These are phyloP conservation scores for Pseudomonodictys pantanalensis DNA, from an alignment of 495 filamentous ascomycete species.

Conservation along the genomic window DNA sequence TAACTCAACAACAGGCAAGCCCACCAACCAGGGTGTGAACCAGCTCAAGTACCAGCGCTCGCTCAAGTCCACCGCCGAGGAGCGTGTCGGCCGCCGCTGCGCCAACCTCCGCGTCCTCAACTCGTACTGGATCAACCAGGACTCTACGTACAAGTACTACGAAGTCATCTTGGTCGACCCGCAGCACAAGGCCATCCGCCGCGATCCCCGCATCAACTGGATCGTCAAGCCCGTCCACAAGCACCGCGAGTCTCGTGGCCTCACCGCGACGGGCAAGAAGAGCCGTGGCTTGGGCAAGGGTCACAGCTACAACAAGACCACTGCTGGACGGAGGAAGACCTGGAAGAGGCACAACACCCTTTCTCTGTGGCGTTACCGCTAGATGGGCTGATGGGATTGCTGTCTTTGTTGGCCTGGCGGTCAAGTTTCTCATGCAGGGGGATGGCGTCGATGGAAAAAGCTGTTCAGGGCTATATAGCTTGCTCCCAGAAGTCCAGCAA, in stretches of 20 bases:
- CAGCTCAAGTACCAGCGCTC: slow-evolving; percentile 99
- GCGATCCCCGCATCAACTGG: slow-evolving; percentile 99
- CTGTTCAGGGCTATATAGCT: slow-evolving; percentile 10
- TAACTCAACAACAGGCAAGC: slow-evolving; percentile 68
- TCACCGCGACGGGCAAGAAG: slow-evolving; percentile 98
- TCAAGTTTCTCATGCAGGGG: slow-evolving; percentile 4
- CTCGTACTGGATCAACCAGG: slow-evolving; percentile 99
- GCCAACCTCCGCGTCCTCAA: slow-evolving; percentile 98
- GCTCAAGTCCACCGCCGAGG: slow-evolving; percentile 92
- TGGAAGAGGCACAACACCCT: slow-evolving; percentile 99
- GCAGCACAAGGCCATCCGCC: slow-evolving; percentile 99
- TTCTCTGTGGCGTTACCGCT: slow-evolving; percentile 84
- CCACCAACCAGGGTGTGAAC: slow-evolving; percentile 99
- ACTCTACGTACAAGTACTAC: slow-evolving; percentile 99
- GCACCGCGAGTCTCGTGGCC: slow-evolving; percentile 94
- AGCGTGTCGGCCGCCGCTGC: slow-evolving; percentile 98
- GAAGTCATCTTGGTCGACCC: slow-evolving; percentile 99
- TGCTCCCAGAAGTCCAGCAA: too few relatives aligned
- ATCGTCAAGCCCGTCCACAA: slow-evolving; percentile 99
- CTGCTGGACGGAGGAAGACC: slow-evolving; percentile 91
- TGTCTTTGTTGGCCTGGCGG: slow-evolving; percentile 1
- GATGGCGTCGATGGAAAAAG: slow-evolving; percentile 18
- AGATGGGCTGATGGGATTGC: slow-evolving; percentile 33
- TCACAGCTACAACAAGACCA: slow-evolving; percentile 97
- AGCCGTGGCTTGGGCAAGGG: slow-evolving; percentile 98